A percentile compares a stretch with the other conserved stretches of the same genome.
Conservation (phyloP, 192 early-diverging fungal species). For the Coemansia sp. region DNA sequence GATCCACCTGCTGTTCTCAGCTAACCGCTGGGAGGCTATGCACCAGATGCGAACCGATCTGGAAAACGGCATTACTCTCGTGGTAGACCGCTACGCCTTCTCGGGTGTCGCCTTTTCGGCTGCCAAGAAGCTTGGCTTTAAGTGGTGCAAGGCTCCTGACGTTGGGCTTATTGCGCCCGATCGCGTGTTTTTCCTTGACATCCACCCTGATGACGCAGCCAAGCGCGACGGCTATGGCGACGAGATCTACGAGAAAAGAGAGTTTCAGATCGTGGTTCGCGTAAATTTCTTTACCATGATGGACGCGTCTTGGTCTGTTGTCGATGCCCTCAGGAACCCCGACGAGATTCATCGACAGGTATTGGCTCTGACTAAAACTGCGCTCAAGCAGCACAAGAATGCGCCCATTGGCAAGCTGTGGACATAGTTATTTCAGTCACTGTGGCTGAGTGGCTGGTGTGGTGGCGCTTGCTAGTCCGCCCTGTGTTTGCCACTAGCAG, state of each 20-base stretch:
- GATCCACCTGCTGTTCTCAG: constrained; percentile 93
- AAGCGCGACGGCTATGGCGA: constrained; percentile 86
- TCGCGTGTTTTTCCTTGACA: constrained; percentile 86
- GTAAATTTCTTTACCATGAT: constrained; percentile 68
- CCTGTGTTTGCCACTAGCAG: neutral
- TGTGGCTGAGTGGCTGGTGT: neutral
- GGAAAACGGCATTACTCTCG: constrained; percentile 69
- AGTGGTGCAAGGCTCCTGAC: constrained; percentile 92
- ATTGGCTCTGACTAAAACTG: constrained; percentile 31
- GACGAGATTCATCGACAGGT: constrained; percentile 54
- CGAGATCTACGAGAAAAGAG: constrained; percentile 89
- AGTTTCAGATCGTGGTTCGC: constrained; percentile 82
- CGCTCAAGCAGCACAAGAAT: constrained; percentile 36
- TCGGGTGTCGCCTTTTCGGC: constrained; percentile 93
- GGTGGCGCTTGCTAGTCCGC: neutral
- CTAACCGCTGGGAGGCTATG: constrained; percentile 94
- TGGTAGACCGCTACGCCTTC: constrained; percentile 96
- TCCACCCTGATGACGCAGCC: constrained; percentile 75
- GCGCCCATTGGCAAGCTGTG: constrained; percentile 45
- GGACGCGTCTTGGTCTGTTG: constrained; percentile 57
- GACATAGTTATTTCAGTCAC: constrained; percentile 7
- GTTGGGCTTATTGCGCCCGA: constrained; percentile 85
- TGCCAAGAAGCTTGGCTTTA: constrained; percentile 82
- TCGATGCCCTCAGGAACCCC: constrained; percentile 42
- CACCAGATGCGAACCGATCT: constrained; percentile 65